phyloP scores from a whole-genome alignment of 2,329 filamentous ascomycete genomes.

The Fusarium floridanum region DNA sequence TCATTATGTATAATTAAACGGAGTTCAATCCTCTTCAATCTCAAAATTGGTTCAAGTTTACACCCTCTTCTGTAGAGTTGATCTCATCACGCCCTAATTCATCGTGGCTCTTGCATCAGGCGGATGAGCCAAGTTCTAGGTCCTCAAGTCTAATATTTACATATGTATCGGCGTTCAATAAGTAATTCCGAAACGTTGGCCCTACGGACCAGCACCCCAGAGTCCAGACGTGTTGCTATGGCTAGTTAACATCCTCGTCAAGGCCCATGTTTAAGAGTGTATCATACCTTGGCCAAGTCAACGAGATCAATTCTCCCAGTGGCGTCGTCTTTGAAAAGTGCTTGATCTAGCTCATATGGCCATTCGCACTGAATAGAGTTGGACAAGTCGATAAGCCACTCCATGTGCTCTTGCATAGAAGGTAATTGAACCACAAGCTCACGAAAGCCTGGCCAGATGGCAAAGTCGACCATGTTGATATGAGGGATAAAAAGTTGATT shows the following conservation, averaged over 20 bases:
- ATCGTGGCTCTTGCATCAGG: background rate
- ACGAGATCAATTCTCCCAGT: slow-evolving; percentile 2
- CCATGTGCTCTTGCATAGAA: slow-evolving; percentile 26
- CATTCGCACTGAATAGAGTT: slow-evolving; percentile 12
- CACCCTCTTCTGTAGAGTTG: background rate
- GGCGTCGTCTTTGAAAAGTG: background rate
- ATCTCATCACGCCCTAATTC: background rate
- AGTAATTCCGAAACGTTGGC: slow-evolving; percentile 4
- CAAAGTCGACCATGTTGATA: slow-evolving; percentile 22
- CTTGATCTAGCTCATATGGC: slow-evolving; percentile 15
- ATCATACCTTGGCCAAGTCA: slow-evolving; percentile 14
- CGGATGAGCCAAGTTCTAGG: background rate
- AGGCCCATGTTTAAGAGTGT: rapidly evolving
- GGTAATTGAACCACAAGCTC: slow-evolving; percentile 23
- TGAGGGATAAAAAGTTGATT: slow-evolving; percentile 19
- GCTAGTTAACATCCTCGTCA: background rate
- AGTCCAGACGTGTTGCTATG: slow-evolving; percentile 22
- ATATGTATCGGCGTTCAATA: background rate
- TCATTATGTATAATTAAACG: background rate
- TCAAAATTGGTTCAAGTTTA: background rate
- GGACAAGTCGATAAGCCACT: slow-evolving; percentile 14
- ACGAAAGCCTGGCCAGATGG: slow-evolving; percentile 17
- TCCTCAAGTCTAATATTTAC: background rate
- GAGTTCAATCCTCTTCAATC: no score
- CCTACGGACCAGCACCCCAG: slow-evolving; percentile 22